Percentiles rank a stretch among this genome's conserved stretches.
Conservation (phyloP, 2,329 filamentous ascomycete species). For the Ploettnerulaceae sp. region DNA sequence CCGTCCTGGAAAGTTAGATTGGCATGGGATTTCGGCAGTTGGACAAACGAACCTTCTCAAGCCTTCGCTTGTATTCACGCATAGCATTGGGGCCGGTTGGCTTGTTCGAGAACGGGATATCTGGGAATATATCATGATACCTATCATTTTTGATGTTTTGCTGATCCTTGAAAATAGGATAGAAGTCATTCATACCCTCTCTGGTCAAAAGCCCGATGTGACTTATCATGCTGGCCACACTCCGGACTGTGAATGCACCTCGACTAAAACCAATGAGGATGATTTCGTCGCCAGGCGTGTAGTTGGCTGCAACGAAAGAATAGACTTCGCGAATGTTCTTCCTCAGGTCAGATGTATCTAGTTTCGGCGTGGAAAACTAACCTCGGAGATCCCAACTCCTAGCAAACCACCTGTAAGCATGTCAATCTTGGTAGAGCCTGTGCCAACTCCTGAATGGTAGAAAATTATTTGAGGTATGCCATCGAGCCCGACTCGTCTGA, state of each 20-base stretch:
- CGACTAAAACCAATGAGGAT: conserved; percentile 39
- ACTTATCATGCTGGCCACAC: conserved; percentile 34
- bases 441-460: conserved; percentile 58
- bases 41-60: conserved; percentile 33
- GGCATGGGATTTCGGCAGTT: not conserved
- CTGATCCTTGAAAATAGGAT: conserved; percentile 38
- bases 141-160: conserved; percentile 32
- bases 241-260: conserved; percentile 40
- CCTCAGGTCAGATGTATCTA: conserved; percentile 27
- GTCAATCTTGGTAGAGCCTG: conserved; percentile 46
- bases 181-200: conserved; percentile 40
- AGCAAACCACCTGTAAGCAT: conserved; percentile 50
- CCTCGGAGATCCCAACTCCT: conserved; percentile 44
- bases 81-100: conserved; percentile 22
- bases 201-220: conserved; percentile 38
- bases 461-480: conserved; percentile 52
- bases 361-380: conserved; percentile 1
- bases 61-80: conserved; percentile 35
- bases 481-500: conserved; percentile 47
- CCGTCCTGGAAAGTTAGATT: conserved; percentile 10
- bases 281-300: conserved; percentile 40
- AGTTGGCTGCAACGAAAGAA: conserved; percentile 39
- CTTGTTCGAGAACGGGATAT: conserved; percentile 30
- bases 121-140: conserved; percentile 35
- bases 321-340: conserved; percentile 47